Evolutionary conservation across 2,329 filamentous ascomycete genomes (phyloP), one percentile per base, ranked within the genome.

Genomic region (Aaosphaeria arxii): DNA sequence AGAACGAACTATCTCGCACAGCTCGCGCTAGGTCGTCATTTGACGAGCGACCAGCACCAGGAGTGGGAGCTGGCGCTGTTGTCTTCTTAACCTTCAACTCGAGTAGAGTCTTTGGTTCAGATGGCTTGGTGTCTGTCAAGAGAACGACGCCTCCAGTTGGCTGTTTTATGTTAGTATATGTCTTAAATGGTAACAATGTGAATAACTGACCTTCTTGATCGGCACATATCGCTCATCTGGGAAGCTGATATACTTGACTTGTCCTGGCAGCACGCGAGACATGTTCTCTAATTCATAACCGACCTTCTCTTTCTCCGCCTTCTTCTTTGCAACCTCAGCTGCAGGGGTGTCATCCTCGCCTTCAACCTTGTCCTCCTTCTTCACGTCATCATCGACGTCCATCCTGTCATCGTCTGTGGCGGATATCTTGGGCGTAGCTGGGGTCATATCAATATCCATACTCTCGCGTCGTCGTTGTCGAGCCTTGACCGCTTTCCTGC

Each of bases 241-340:
- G 79, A 99, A 96, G 71, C 85, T 95, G 65, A 99, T 89, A 71
- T 92, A 96, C 77, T 95, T 96, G 64, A 97, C 82, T 75, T 99
- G 94, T 42, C 84, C 83, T 1, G 91, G 94, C 42, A 99, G 82
- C 33, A 99, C 91, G 61, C 94, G 84, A 46, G 88, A 95, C 90
- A 99, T 95, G 77, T 99, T 99, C 67, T 94, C 89, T 53, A 99
- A 82, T 55, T 96, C 91, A 69, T 94, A 96, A 58, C 94, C 94
- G 50, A 95, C 82, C 82, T 96, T 97, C 76, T 99, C 94, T 77
- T 94, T 95, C 73, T 96, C 91, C 0, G 78, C 77, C 79, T 94
- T 95, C 81, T 95, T 96, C 82, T 92, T 96, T 35, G 78, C 74
- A 11, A 86, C 82, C 36, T 77, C 72, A 1, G 79, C 74, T 30